These are phyloP conservation scores for Iodosphaeria phyllophila DNA, from an alignment of 2,329 filamentous ascomycete species.

Conservation along the genomic window DNA sequence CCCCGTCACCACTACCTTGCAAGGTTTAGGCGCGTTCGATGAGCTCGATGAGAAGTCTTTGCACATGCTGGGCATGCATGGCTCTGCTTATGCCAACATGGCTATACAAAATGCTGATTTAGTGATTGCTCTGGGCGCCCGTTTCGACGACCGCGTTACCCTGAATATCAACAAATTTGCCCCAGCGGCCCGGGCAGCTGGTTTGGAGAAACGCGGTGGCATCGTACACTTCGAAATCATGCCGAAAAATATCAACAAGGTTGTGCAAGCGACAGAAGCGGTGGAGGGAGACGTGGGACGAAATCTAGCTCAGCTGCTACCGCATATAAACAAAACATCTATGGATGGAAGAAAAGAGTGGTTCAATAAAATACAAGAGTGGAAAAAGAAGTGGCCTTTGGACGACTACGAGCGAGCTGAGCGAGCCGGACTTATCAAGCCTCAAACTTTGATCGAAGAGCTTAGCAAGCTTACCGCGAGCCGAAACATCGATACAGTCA, in stretches of 20 bases:
- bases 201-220: slow-evolving; percentile 69
- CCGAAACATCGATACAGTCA: slow-evolving; percentile 70
- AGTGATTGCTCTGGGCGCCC: slow-evolving; percentile 81
- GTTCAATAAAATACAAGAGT: slow-evolving; percentile 76
- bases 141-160: slow-evolving; percentile 94
- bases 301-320: slow-evolving; percentile 61
- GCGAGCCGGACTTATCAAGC: slow-evolving; percentile 69
- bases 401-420: slow-evolving; percentile 63
- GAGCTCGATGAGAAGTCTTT: slow-evolving; percentile 87
- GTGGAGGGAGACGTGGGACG: slow-evolving; percentile 79
- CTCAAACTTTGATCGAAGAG: slow-evolving; percentile 80
- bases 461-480: slow-evolving; percentile 67
- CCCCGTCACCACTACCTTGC: slow-evolving; percentile 88
- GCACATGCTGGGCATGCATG: slow-evolving; percentile 99
- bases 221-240: slow-evolving; percentile 97
- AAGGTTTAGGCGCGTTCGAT: slow-evolving; percentile 81
- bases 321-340: slow-evolving; percentile 43
- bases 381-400: slow-evolving; percentile 86
- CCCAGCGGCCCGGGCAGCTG: slow-evolving; percentile 70
- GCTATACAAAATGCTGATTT: slow-evolving; percentile 93
- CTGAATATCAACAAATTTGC: slow-evolving; percentile 69
- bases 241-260: slow-evolving; percentile 99
- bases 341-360: slow-evolving; percentile 57
- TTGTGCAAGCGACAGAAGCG: slow-evolving; percentile 88
- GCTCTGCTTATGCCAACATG: slow-evolving; percentile 93